A percentile compares a stretch with the other conserved stretches of the same genome.
Conservation (phyloP, 306 rosid genomes). For the Hylodesmum podocarpum region DNA sequence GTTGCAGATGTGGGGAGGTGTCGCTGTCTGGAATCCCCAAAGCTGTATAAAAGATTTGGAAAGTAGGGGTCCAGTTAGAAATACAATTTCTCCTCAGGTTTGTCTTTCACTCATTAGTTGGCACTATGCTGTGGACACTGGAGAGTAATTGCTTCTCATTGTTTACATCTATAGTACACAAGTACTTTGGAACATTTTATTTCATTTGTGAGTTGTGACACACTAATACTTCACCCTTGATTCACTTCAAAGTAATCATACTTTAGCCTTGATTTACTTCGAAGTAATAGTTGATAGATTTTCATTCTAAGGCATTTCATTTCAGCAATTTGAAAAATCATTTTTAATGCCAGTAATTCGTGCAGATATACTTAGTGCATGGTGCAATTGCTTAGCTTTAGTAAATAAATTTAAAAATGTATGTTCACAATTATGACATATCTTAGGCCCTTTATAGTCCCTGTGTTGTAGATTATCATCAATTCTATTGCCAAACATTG, state of each 20-base stretch:
- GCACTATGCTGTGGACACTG: background rate
- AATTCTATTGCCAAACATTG: slow-evolving; percentile 32
- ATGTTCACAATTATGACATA: too few relatives aligned
- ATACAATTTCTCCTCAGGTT: slow-evolving; percentile 65
- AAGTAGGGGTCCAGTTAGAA: slow-evolving; percentile 52
- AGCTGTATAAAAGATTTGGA: slow-evolving; percentile 53
- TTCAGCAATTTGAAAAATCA: background rate
- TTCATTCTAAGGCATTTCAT: background rate
- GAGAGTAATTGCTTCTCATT: background rate
- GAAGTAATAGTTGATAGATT: slow-evolving; percentile 10
- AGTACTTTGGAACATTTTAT: slow-evolving; percentile 17
- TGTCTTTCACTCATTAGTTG: slow-evolving; percentile 29
- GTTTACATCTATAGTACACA: background rate
- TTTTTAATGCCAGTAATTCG: background rate
- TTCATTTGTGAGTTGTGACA: background rate
- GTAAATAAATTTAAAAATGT: background rate
- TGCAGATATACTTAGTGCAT: background rate
- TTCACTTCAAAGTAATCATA: background rate
- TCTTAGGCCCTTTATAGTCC: too few relatives aligned
- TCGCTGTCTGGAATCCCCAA: slow-evolving; percentile 83
- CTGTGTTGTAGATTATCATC: slow-evolving; percentile 17
- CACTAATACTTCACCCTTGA: background rate
- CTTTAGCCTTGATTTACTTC: background rate
- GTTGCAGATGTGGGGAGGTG: slow-evolving; percentile 97
- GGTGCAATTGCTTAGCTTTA: background rate